A percentile compares a stretch with the other conserved stretches of the same genome.
phyloP scores from a whole-genome alignment of 1,284 basidiomycete genomes.

The Leccinum pallidistipes region DNA sequence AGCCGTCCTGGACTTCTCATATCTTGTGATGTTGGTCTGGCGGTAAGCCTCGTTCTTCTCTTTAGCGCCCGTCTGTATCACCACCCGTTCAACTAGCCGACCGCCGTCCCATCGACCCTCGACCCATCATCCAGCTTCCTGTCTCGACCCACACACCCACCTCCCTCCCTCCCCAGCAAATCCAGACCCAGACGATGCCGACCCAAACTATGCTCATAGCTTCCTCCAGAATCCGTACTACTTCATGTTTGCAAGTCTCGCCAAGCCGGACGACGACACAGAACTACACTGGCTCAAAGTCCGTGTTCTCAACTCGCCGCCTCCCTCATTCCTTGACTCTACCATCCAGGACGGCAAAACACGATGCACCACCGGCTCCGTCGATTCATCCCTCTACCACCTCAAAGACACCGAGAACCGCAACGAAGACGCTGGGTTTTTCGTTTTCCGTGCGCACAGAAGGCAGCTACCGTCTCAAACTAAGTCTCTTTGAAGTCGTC shows the following conservation, averaged over 20 bases:
- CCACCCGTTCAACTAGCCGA: conserved; percentile 56
- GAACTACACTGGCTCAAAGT: conserved; percentile 91
- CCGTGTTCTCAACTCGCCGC: conserved; percentile 14
- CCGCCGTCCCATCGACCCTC: conserved; percentile 92
- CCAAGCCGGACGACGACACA: conserved; percentile 86
- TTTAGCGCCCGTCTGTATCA: conserved; percentile 11
- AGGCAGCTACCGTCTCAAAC: conserved; percentile 83
- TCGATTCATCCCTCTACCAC: conserved; percentile 93
- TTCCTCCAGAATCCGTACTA: conserved; percentile 91
- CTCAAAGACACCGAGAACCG: conserved; percentile 88
- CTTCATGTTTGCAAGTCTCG: conserved; percentile 90
- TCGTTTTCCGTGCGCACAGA: conserved; percentile 94
- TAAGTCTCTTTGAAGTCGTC: conserved; percentile 91
- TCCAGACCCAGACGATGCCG: conserved; percentile 35
- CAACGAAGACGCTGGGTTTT: conserved; percentile 86
- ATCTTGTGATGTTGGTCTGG: conserved; percentile 38
- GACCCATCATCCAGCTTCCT: conserved; percentile 93
- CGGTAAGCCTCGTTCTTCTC: conserved; percentile 61
- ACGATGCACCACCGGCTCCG: conserved; percentile 84
- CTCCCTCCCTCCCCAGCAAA: conserved; percentile 28
- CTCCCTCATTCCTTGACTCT: not conserved
- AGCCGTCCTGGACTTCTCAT: not conserved
- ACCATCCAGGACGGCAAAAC: conserved; percentile 76
- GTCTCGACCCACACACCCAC: conserved; percentile 71
- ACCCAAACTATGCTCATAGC: conserved; percentile 40